Evolutionary conservation across 208 protist genomes (phyloP), one percentile per base, ranked within the genome.

Genomic region (Trypanosoma theileri): DNA sequence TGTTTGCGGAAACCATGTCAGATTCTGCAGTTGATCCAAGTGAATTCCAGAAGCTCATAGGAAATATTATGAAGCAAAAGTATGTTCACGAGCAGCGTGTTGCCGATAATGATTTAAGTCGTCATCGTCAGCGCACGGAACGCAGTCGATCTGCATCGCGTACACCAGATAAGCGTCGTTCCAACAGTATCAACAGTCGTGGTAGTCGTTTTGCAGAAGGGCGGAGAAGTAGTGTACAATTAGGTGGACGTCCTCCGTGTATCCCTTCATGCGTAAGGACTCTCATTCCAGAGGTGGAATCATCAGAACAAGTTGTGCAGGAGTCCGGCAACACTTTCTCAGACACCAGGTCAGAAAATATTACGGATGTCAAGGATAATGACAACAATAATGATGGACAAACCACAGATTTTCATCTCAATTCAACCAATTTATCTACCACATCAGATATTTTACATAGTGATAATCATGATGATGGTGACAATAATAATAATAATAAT

Each of bases 31-130:
- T 71, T 16, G 19, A 63, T 19, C 48, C 66, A 14, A 22, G 17
- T 21, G 57, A 64, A 26, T 62, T 71, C 31, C 66, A 61, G 28
- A 64, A 50, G 26, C 21, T 63, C 19, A 64, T 71, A 63, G 48
- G 31, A 56, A 13, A 22, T 14, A 6, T 71, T 26, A 63, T 71
- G 66, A 61, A 63, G 31, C 55, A 64, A 45, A 71, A 35, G 13
- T 64, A 63, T 31, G 17, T 14, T 3, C 16, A 64, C 48, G 66
- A 61, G 66, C 66, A 71, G 21, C 35, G 57, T 35, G 48, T 48
- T 28, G 66, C 66, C 22, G 66, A 63, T 50, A 64, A 56, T 12
- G 66, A 45, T 17, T 55, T 71, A 46, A 71, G 46, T 28, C 44
- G 42, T 28, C 66, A 64, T 45, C 66, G 66, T n/a, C 66, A 71